Evolutionary conservation across 331 rosid genomes (phyloP), one percentile per base, ranked within the genome.

Genomic region (Quercus phellos): DNA sequence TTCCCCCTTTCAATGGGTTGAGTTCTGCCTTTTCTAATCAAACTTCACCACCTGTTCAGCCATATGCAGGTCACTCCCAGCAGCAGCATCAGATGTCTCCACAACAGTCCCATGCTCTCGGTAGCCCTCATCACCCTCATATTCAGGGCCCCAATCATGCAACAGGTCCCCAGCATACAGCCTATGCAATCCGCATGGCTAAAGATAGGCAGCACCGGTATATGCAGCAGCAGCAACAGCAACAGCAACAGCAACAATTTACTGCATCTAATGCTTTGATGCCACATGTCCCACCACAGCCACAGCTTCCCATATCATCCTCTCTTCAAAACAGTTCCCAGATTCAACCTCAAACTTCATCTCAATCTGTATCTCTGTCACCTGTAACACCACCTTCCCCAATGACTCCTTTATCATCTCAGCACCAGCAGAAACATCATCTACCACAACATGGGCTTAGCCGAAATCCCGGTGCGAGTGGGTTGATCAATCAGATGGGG

Each of bases 391-490:
- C 94, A 1, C 79, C 96, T 42, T 87, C 98, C 76, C 92, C 98
- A 27, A 61, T 87, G 87, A 88, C 90, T 63, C 85, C 94, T 58
- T 54, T 86, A 30, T 80, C 94, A 79, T 87, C 96, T 29, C 98
- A 88, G 83, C 91, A 85, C 77, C 99, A 86, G 83, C 95, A 88
- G 88, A 93, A 95, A 75, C 98, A 90, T 89, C 98, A 90, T 76
- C 81, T 87, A 17, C 89, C 90, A 24, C 90, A 91, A 77, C 97
- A 88, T 68, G 98, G 97, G 73, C 84, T 91, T 70, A 82, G 79
- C 80, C 88, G 97, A 81, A 93, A 88, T 88, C 88, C 94, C 76
- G 84, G 90, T 74, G 88, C 81, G 18, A 79, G 85, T 83, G 94
- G 84, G 42, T 79, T 90, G 89, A 56, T 89, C 79, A 90, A 81